These are phyloP conservation scores for Quercus ilex DNA, from an alignment of 306 rosid species.

Conservation along the genomic window DNA sequence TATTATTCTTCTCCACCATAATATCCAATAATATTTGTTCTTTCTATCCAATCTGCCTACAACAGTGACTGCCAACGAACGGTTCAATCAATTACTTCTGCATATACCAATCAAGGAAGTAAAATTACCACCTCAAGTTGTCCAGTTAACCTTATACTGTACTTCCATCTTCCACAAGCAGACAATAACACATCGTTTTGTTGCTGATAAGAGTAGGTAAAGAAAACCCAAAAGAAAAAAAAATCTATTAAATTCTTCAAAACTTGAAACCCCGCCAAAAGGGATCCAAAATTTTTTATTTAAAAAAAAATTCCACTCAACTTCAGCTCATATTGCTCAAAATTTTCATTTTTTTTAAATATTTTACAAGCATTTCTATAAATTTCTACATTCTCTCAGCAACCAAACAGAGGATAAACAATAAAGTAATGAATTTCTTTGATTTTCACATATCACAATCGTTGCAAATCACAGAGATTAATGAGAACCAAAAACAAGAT, in stretches of 20 bases:
- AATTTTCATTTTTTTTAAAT: neutral
- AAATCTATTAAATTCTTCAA: neutral
- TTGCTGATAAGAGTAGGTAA: conserved; percentile 17
- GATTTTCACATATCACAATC: neutral
- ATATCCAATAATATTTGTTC: neutral
- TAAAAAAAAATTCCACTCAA: neutral
- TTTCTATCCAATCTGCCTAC: neutral
- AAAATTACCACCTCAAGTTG: neutral
- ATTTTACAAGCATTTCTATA: neutral
- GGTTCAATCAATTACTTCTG: conserved; percentile 3
- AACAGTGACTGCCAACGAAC: conserved; percentile 2
- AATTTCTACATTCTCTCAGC: neutral
- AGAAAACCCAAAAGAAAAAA: neutral
- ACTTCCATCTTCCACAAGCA: neutral
- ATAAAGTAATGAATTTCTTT: neutral
- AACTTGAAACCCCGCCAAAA: neutral
- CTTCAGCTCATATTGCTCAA: neutral
- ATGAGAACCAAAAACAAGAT: neutral
- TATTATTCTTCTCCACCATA: conserved; percentile 44
- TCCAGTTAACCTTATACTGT: neutral
- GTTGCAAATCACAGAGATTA: neutral
- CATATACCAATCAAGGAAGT: conserved; percentile 3
- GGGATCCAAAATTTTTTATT: neutral
- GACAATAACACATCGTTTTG: neutral
- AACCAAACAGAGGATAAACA: neutral